Evolutionary conservation across 1,284 basidiomycete species (phyloP).

Genomic region (Anthracocystis panici-leucophaei): DNA sequence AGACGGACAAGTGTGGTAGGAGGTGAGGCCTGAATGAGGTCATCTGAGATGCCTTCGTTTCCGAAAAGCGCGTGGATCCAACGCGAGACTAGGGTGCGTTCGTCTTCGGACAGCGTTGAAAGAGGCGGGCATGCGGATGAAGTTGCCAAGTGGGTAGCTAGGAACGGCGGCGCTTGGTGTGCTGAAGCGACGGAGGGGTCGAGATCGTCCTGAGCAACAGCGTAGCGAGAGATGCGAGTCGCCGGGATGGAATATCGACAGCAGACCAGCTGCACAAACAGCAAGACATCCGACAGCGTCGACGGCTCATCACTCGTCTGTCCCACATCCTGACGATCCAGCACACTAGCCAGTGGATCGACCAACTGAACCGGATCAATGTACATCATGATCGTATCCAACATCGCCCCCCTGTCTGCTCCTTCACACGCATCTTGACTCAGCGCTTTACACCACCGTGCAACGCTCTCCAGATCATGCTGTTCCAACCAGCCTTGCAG

Average conservation of each 20-base stretch:
- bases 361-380: conserved; percentile 41
- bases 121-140: conserved; percentile 64
- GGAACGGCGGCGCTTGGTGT: conserved; percentile 23
- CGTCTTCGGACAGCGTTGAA: conserved; percentile 62
- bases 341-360: conserved; percentile 29
- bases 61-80: conserved; percentile 70
- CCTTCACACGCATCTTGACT: conserved; percentile 16
- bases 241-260: conserved; percentile 27
- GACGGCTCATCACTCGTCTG: conserved; percentile 56
- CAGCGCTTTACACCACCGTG: conserved; percentile 46
- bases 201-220: neutral
- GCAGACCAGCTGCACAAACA: conserved; percentile 49
- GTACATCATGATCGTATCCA: conserved; percentile 53
- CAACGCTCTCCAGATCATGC: conserved; percentile 51
- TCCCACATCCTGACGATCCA: conserved; percentile 46
- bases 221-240: conserved; percentile 14
- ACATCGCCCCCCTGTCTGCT: conserved; percentile 4
- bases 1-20: conserved; percentile 71
- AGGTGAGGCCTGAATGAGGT: conserved; percentile 70
- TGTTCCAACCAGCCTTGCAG: conserved; percentile 38
- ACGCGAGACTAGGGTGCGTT: conserved; percentile 64
- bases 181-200: neutral
- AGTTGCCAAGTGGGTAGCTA: conserved; percentile 53
- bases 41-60: conserved; percentile 70
- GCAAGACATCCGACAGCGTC: conserved; percentile 42